Base-by-base conservation (phyloP, 441 rosid species). In the Erodium texanum region DNA sequence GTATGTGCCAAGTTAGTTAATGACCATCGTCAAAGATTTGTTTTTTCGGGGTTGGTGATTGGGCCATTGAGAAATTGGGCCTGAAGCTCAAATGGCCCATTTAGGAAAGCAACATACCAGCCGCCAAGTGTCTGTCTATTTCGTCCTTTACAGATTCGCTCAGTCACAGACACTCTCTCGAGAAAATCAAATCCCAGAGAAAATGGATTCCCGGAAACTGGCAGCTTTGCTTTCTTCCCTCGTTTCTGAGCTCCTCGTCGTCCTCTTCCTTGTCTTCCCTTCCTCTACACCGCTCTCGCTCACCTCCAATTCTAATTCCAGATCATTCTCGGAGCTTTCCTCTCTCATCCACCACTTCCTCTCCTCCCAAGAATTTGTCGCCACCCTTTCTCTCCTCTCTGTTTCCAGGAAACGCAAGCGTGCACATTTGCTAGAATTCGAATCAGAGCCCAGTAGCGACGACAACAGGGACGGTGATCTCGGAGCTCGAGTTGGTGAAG, bases 381-480 rank as follows among this genome's bases (percentile, higher is more conserved):
- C 88, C 45, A 69, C 84, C 15, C 70, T 79, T 24, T 67, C 83
- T 7, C 70, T 82, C 54, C 70, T 73, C 22, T 48, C 81, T 7
- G 16, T 73, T 65, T 81, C 89, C 61, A 58, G 75, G 71, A 84
- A 85, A 74, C 79, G 93, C 69, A 87, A 83, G 82, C 66, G 88
- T 56, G 48, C 83, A 77, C 86, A 71, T 23, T 75, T 69, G 3
- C 24, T 78, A 6, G 85, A 68, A 9, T 61, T 75, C 10, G 82
- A 75, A 62, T 66, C 85, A 24, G 82, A 75, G 20, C 58, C 78
- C 9, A 64, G 68, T 66, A 68, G 56, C 4, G 82, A 69, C 22
- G 70, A 32, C 34, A 7, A 29, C 6, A 29, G 3, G 34, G 34
- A 29, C 34, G 34, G 34, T 29, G 34, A 29, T 29, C 6, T 29